A percentile compares a stretch with the other conserved stretches of the same genome.
These are phyloP conservation scores for Aspergillus hortae DNA, from an alignment of 2,329 filamentous ascomycete genomes.

Conservation along the genomic window DNA sequence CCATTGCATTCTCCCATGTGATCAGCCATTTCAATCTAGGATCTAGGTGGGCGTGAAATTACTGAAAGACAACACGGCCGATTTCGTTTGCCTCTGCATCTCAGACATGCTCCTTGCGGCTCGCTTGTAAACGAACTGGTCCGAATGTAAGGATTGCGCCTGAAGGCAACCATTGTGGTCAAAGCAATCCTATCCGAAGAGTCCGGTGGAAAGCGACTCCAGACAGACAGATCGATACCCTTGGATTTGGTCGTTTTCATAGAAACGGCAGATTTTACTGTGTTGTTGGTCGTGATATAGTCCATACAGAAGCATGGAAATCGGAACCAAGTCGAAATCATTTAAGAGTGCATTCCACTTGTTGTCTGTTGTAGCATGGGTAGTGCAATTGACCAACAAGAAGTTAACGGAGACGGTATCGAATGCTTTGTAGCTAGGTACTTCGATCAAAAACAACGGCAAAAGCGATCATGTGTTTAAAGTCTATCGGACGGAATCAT, in stretches of 20 bases:
- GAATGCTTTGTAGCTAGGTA: constrained; percentile 30
- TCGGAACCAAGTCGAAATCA: not conserved
- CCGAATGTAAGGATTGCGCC: too few species aligned
- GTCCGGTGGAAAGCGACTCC: too few species aligned
- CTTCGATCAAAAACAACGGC: constrained; percentile 37
- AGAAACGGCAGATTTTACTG: not conserved
- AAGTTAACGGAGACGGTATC: not conserved
- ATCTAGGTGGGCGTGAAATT: too few species aligned
- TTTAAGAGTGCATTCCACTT: not conserved
- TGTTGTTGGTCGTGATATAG: not conserved
- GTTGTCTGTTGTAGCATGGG: not conserved
- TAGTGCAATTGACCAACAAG: not conserved
- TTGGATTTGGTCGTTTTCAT: not conserved
- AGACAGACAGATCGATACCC: not conserved
- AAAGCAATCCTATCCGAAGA: too few species aligned
- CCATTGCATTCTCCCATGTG: too few species aligned
- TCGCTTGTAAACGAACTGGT: too few species aligned
- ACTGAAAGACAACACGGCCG: too few species aligned
- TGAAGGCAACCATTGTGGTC: too few species aligned
- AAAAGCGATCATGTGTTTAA: constrained; percentile 41
- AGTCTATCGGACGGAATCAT: constrained; percentile 34
- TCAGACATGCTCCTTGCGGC: too few species aligned
- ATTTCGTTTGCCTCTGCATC: too few species aligned
- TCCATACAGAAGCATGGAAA: not conserved
- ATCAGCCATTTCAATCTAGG: too few species aligned